Percentiles rank a stretch among this genome's conserved stretches.
These are phyloP conservation scores for Cryphonectria nitschkei DNA, from an alignment of 2,329 filamentous ascomycete genomes.

Conservation along the genomic window DNA sequence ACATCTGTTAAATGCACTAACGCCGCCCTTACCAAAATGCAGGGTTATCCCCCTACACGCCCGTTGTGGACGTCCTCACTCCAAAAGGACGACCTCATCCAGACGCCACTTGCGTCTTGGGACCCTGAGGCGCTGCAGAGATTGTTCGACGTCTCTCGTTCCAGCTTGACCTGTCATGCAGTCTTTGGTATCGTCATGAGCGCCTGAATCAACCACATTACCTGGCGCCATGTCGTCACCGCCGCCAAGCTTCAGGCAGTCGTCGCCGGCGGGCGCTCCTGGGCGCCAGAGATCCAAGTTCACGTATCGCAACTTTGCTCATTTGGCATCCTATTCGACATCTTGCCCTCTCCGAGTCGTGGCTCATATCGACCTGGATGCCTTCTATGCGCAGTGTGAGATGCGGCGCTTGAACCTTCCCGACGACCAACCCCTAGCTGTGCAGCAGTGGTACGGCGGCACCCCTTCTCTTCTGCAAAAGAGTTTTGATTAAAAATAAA, in stretches of 20 bases:
- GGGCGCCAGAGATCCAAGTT: conserved; percentile 66
- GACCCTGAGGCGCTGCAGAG: neutral
- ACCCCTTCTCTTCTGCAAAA: neutral
- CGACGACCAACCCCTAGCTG: conserved; percentile 80
- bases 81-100: neutral
- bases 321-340: conserved; percentile 71
- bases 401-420: conserved; percentile 80
- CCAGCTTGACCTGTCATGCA: neutral
- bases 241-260: conserved; percentile 38
- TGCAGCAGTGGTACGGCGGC: conserved; percentile 79
- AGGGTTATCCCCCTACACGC: neutral
- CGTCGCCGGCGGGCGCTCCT: conserved; percentile 40
- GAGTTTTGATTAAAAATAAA: too few species aligned
- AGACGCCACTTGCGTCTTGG: neutral
- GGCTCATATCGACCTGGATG: conserved; percentile 93
- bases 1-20: neutral
- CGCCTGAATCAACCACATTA: neutral
- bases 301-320: conserved; percentile 80
- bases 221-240: conserved; percentile 37
- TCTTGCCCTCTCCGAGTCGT: conserved; percentile 83
- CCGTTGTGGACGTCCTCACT: neutral
- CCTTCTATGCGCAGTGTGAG: conserved; percentile 97
- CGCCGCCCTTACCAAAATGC: neutral
- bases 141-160: neutral
- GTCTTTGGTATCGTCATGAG: neutral